Base-by-base conservation (phyloP, 2,329 filamentous ascomycete species). In the Fusarium brachygibbosum region DNA sequence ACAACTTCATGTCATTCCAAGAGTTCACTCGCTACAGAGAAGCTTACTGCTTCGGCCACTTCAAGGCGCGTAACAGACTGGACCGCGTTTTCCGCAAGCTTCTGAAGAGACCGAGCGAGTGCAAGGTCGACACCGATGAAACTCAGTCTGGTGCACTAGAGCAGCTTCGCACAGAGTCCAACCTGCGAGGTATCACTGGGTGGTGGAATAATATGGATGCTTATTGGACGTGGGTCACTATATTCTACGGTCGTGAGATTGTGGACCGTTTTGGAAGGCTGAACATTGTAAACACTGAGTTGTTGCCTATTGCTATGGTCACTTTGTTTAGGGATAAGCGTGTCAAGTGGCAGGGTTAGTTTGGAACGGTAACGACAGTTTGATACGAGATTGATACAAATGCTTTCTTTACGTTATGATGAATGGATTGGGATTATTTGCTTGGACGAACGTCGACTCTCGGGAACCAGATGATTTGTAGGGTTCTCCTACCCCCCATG, bases 201-300 rank as follows among this genome's bases (percentile, higher is more conserved):
- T 31, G 61, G 25, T 83, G 80, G 80, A 0, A 42, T 0, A 4
- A 4, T 0, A 80, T 83, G 78, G 75, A 78, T 16, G 72, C 78
- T 6, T 86, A 86, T 57, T 84, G 83, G 81, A 78, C 76, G 56
- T 86, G 84, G 84, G 77, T 85, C 11, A 73, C 80, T 17, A 78
- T 79, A 65, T 75, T 84, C 66, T 84, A 83, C 28, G 82, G 82
- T 3, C 78, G 78, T 6, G 82, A 84, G 66, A 79, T 84, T 52
- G 73, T 84, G 7, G 75, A 77, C 10, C 74, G 79, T 14, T 85
- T 84, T 68, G 83, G 83, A 0, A 82, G 82, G 1, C 51, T 85
- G 66, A 77, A 78, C 32, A 79, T 85, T 49, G 82, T 85, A 1
- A 82, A 84, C 29, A 74, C 78, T 3, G 82, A 81, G 3, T 52